phyloP scores from a whole-genome alignment of 208 protist species.

The Herpetomonas samuelpessoai region DNA sequence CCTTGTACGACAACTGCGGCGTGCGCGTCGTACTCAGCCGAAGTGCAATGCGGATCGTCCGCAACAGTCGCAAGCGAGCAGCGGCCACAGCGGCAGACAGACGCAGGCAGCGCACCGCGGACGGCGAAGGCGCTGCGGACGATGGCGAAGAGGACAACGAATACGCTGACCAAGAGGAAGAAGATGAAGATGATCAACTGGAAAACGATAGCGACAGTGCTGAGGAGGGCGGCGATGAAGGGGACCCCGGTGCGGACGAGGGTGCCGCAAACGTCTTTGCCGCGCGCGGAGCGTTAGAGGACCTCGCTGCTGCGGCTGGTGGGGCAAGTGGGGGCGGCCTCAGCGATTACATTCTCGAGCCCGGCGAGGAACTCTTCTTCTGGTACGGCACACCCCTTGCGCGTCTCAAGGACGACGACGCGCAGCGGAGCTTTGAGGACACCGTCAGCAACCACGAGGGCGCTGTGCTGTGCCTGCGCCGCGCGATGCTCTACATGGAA shows the following conservation, averaged over 20 bases:
- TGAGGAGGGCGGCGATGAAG: conserved; percentile 2
- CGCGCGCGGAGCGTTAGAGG: conserved; percentile 42
- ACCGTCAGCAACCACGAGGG: conserved; percentile 47
- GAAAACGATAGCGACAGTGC: conserved; percentile 2
- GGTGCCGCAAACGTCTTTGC: neutral
- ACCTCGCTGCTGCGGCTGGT: conserved; percentile 10
- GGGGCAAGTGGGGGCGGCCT: conserved; percentile 4
- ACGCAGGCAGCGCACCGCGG: neutral
- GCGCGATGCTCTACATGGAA: conserved; percentile 84
- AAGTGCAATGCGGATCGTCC: conserved; percentile 5
- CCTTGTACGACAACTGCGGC: conserved; percentile 70
- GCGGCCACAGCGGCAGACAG: neutral
- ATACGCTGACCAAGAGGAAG: conserved; percentile 12
- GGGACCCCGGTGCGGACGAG: conserved; percentile 9
- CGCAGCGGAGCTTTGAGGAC: conserved; percentile 39
- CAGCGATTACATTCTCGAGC: conserved; percentile 32
- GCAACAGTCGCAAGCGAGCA: neutral
- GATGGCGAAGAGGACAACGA: conserved; percentile 1
- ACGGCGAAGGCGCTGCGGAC: neutral
- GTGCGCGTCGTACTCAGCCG: conserved; percentile 45
- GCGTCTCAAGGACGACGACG: conserved; percentile 29
- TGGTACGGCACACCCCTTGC: conserved; percentile 78
- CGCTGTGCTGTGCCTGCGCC: conserved; percentile 67
- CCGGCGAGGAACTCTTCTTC: conserved; percentile 58
- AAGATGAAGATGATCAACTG: conserved; percentile 1